Conservation (phyloP, 1,284 basidiomycete genomes). For the Ceratobasidium sp. region DNA sequence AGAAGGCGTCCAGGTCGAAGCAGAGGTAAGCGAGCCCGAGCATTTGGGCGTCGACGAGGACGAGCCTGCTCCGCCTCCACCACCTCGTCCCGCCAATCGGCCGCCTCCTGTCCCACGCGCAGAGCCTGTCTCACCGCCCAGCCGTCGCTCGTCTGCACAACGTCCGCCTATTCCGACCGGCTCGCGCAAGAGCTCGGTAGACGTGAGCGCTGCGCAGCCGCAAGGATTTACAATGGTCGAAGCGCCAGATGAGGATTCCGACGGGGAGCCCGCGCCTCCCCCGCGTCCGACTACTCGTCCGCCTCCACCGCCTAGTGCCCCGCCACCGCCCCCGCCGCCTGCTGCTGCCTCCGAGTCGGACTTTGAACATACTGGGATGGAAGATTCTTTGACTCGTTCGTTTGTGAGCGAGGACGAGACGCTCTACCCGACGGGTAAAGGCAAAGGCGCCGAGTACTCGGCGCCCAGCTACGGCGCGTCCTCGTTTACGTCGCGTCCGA, state of each 20-base stretch:
- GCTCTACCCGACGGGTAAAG: conserved; percentile 28
- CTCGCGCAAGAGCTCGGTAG: conserved; percentile 25
- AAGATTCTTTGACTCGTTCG: conserved; percentile 32
- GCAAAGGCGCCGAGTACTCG: conserved; percentile 12
- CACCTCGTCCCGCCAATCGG: conserved; percentile 53
- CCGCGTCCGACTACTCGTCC: conserved; percentile 61
- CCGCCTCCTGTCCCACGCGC: conserved; percentile 39
- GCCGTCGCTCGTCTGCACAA: neutral
- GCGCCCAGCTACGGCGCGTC: conserved; percentile 19
- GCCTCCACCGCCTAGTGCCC: conserved; percentile 54
- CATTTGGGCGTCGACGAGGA: conserved; percentile 68
- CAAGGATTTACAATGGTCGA: conserved; percentile 72
- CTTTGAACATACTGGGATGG: conserved; percentile 39
- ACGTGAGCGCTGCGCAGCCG: neutral
- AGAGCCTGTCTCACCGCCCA: conserved; percentile 11
- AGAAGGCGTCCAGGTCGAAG: conserved; percentile 71
- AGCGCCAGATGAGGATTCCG: conserved; percentile 58
- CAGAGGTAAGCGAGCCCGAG: conserved; percentile 76
- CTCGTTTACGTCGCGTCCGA: neutral
- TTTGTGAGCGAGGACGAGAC: conserved; percentile 46
- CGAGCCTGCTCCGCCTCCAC: conserved; percentile 60
- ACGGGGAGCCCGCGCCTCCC: conserved; percentile 57
- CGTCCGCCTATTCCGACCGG: conserved; percentile 26
- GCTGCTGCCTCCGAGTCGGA: conserved; percentile 18
- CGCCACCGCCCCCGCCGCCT: conserved; percentile 19